Evolutionary conservation across 805 yeast genomes (phyloP).

Genomic region (Kodamaea laetipori): DNA sequence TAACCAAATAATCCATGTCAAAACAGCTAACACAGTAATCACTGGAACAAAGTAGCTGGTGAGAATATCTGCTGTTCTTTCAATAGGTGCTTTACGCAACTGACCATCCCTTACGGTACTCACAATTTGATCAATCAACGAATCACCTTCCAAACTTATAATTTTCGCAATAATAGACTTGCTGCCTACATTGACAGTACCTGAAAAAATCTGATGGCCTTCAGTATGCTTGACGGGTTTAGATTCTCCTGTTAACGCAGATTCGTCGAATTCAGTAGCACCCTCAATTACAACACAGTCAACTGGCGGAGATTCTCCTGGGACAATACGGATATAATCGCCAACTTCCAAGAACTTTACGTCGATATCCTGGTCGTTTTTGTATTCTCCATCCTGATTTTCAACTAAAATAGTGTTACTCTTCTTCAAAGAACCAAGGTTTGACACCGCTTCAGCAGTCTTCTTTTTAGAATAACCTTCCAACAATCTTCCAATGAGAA

Average conservation of each 20-base stretch:
- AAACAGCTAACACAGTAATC: constrained; percentile 58
- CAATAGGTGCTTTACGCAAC: constrained; percentile 70
- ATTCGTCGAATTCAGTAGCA: constrained; percentile 55
- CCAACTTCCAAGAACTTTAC: constrained; percentile 52
- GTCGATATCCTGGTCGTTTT: constrained; percentile 36
- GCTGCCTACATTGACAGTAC: constrained; percentile 67
- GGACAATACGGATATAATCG: constrained; percentile 48
- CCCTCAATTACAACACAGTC: constrained; percentile 57
- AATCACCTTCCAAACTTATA: constrained; percentile 60
- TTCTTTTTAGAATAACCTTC: constrained; percentile 68
- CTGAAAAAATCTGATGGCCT: constrained; percentile 73
- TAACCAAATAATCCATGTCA: constrained; percentile 73
- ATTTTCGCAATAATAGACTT: constrained; percentile 56
- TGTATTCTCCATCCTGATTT: constrained; percentile 18
- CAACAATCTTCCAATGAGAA: constrained; percentile 67
- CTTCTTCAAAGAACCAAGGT: constrained; percentile 54
- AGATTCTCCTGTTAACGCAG: constrained; percentile 65
- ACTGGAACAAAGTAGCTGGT: constrained; percentile 76
- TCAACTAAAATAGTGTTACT: constrained; percentile 49
- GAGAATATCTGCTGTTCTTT: constrained; percentile 64
- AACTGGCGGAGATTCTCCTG: constrained; percentile 63
- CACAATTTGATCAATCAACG: constrained; percentile 70
- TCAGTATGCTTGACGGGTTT: constrained; percentile 54
- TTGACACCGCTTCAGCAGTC: constrained; percentile 65
- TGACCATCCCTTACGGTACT: constrained; percentile 74